Percentiles rank a stretch among this genome's conserved stretches.
Conservation (phyloP, 2,329 filamentous ascomycete species). For the Clarireedia homoeocarpa region DNA sequence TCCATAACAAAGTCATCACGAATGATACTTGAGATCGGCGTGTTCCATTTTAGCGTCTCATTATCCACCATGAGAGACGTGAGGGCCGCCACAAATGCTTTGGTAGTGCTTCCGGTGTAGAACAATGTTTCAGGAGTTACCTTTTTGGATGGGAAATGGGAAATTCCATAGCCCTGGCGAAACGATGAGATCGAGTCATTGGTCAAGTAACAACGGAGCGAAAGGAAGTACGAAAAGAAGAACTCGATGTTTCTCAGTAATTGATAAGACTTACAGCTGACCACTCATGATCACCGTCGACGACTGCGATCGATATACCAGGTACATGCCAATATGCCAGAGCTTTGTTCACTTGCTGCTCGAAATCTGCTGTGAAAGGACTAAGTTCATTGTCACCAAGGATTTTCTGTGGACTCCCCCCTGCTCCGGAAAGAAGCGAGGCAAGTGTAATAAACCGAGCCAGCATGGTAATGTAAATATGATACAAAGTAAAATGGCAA, state of each 20-base stretch:
- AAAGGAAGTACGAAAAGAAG: not conserved
- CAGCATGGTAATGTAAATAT: not conserved
- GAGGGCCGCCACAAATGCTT: slow-evolving; percentile 44
- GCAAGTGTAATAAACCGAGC: not conserved
- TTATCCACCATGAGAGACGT: slow-evolving; percentile 43
- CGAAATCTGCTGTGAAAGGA: slow-evolving; percentile 19
- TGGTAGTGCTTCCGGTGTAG: slow-evolving; percentile 48
- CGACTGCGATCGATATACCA: slow-evolving; percentile 40
- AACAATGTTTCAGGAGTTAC: slow-evolving; percentile 44
- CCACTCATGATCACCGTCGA: slow-evolving; percentile 37
- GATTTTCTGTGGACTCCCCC: not conserved
- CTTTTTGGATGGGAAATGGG: slow-evolving; percentile 30
- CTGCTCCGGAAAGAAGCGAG: not conserved
- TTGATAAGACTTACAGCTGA: slow-evolving; percentile 30
- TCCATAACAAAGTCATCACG: slow-evolving; percentile 44
- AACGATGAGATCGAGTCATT: not conserved
- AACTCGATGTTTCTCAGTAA: too few relatives aligned
- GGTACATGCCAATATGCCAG: slow-evolving; percentile 40
- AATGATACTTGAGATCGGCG: slow-evolving; percentile 39
- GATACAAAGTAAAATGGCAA: not conserved
- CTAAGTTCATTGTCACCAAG: not conserved
- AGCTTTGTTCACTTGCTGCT: slow-evolving; percentile 22
- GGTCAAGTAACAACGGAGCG: not conserved
- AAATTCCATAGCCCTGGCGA: slow-evolving; percentile 33
- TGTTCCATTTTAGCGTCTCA: slow-evolving; percentile 39